phyloP scores from a whole-genome alignment of 169 alveolate species.

The Plasmodium reichenowi region DNA sequence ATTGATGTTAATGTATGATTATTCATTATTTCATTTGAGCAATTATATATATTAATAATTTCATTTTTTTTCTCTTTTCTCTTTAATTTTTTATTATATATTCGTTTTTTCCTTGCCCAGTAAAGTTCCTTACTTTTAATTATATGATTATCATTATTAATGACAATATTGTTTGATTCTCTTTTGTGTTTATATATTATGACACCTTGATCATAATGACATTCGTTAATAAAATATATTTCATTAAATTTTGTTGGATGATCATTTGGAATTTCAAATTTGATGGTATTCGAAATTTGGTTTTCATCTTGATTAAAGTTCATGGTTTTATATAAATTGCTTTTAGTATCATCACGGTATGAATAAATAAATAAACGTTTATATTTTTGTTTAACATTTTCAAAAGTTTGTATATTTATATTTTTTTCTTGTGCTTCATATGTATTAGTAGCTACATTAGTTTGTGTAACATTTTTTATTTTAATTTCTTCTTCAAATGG shows the following conservation, averaged over 20 bases:
- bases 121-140: background rate
- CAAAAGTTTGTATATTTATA: slow-evolving; percentile 6
- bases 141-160: background rate
- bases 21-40: slow-evolving; percentile 16
- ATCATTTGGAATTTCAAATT: slow-evolving; percentile 48
- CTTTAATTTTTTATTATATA: background rate
- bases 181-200: slow-evolving; percentile 13
- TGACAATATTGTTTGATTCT: slow-evolving; percentile 9
- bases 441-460: too few relatives aligned
- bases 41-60: slow-evolving; percentile 28
- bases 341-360: slow-evolving; percentile 25
- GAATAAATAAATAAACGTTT: slow-evolving; percentile 56
- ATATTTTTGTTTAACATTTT: slow-evolving; percentile 9
- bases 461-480: too few relatives aligned
- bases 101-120: slow-evolving; percentile 3
- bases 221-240: slow-evolving; percentile 67
- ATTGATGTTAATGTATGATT: slow-evolving; percentile 42
- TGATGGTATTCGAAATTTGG: background rate
- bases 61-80: background rate
- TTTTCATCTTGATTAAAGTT: slow-evolving; percentile 50
- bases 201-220: slow-evolving; percentile 25
- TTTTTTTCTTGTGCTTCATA: too few relatives aligned
- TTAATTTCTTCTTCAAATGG: slow-evolving; percentile 35
- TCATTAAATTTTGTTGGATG: slow-evolving; percentile 26
- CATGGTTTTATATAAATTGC: slow-evolving; percentile 38